phyloP scores from a whole-genome alignment of 139 green algal genomes.

The Ulvella scutata region DNA sequence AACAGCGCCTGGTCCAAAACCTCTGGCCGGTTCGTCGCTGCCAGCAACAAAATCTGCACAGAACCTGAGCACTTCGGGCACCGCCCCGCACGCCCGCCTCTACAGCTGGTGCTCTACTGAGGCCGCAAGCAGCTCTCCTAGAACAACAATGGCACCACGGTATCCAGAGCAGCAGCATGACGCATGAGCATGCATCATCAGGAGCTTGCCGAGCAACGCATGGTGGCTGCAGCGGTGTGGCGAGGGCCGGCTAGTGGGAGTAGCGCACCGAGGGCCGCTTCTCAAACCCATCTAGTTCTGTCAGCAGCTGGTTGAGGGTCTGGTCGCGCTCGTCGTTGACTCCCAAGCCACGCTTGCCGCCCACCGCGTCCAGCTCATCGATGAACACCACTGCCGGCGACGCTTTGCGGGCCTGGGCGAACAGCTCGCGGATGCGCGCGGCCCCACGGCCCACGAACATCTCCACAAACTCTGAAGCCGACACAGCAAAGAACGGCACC shows the following conservation, averaged over 20 bases:
- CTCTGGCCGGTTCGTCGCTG: conserved; percentile 78
- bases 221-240: no score
- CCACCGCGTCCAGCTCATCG: conserved; percentile 94
- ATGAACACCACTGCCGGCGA: conserved; percentile 90
- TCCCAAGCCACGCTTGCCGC: conserved; percentile 52
- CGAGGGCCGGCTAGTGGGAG: no score
- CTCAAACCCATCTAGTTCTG: conserved; percentile 86
- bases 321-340: conserved; percentile 91
- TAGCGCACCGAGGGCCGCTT: conserved; percentile 14
- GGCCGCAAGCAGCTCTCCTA: no score
- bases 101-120: not conserved
- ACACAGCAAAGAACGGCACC: conserved; percentile 81
- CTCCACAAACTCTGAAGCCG: conserved; percentile 96
- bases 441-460: conserved; percentile 93
- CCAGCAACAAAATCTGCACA: conserved; percentile 55
- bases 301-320: conserved; percentile 88
- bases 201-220: no score
- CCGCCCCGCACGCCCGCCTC: not conserved
- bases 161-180: no score
- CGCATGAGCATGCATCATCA: no score
- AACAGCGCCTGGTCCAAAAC: conserved; percentile 74
- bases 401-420: conserved; percentile 75
- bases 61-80: not conserved
- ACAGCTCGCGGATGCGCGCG: conserved; percentile 66
- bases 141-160: no score